Base-by-base conservation (phyloP, 169 alveolate species). In the Cryptosporidium ubiquitum region DNA sequence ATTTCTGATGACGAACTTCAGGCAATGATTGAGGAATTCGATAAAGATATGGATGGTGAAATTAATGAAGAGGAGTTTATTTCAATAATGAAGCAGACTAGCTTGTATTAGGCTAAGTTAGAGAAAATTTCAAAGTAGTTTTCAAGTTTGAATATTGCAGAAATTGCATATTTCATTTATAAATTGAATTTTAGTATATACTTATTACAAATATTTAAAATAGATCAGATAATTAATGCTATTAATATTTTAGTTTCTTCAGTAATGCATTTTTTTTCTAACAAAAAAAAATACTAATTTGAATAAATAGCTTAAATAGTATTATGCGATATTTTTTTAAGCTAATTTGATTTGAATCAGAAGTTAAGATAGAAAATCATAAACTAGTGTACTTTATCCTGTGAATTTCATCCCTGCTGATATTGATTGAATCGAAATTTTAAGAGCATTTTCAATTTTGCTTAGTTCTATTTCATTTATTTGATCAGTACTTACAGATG, bases 1-100 rank as follows among this genome's bases (percentile, higher is more conserved):
- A 96, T 98, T 96, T 95, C 99, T 51, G 99, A 97, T 74, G 99
- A 97, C 89, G 99, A 98, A 92, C 92, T 98, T 64, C 97, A 96
- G 92, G 98, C 96, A 96, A 98, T 98, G 99, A 97, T 98, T 55
- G 98, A 97, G 84, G 99, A 98, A 93, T 99, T 99, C 14, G 99
- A 98, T 85, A 93, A 99, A 69, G 99, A 98, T 86, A 99, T 99
- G 66, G 99, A 97, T 91, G 99, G 99, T 10, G 99, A 96, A 79
- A 95, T 98, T 60, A 96, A 95, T 91, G 99, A 97, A 84, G 99
- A 97, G 73, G 99, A 98, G 86, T 98, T 98, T 92, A 93, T 97
- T 70, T 97, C 98, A 84, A 97, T 98, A 60, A 98, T 98, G 99
- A 97, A 96, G 91, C 98, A 98, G 94, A 97, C 99, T 44, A 97